A percentile compares a stretch with the other conserved stretches of the same genome.
phyloP scores from a whole-genome alignment of 2,329 filamentous ascomycete species.

The Trichocomaceae sp. region DNA sequence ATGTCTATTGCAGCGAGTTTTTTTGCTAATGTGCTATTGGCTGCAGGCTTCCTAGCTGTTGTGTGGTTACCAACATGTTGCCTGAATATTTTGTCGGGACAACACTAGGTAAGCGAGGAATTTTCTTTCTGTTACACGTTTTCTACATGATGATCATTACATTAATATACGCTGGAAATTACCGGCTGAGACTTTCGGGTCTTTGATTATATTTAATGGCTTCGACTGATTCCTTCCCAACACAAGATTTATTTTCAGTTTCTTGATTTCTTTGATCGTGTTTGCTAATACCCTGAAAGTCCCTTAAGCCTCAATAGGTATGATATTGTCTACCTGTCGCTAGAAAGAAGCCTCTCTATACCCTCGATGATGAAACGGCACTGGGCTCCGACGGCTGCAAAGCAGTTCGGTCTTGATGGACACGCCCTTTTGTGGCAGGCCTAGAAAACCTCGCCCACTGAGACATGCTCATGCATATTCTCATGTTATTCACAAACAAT shows the following conservation, averaged over 20 bases:
- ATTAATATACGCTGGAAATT: conserved; percentile 83
- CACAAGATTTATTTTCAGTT: neutral
- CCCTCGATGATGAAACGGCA: conserved; percentile 58
- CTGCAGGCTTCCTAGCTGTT: neutral
- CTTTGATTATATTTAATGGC: conserved; percentile 76
- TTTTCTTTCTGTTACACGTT: neutral
- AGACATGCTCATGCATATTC: conserved; percentile 34
- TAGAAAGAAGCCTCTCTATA: too few species aligned
- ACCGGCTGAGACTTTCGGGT: conserved; percentile 72
- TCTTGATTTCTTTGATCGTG: neutral
- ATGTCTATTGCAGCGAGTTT: neutral
- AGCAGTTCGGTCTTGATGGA: conserved; percentile 64
- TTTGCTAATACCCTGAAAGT: conserved; percentile 1
- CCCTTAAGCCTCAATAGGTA: neutral
- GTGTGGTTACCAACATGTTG: neutral
- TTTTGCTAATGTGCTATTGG: neutral
- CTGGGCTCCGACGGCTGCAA: conserved; percentile 81
- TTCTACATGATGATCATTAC: conserved; percentile 55
- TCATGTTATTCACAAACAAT: neutral
- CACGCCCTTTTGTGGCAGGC: conserved; percentile 90
- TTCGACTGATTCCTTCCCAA: conserved; percentile 53
- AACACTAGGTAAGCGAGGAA: conserved; percentile 21
- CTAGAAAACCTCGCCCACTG: conserved; percentile 99
- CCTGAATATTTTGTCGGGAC: too few species aligned
- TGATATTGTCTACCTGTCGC: neutral